Base-by-base conservation (phyloP, 192 early-diverging fungal species). In the Gonapodya prolifera region DNA sequence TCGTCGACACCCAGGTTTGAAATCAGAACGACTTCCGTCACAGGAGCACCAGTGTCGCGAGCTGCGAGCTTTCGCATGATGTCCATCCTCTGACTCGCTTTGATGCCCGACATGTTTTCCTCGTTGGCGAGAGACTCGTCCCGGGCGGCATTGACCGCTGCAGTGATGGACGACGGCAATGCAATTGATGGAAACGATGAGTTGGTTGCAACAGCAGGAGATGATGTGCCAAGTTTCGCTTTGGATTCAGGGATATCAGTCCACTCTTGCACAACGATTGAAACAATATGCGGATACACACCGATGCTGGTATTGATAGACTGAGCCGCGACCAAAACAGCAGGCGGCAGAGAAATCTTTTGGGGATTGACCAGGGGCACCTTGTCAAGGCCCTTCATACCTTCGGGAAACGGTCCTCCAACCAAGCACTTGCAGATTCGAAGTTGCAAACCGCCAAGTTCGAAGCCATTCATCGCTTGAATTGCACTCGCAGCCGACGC, bases 371-470 rank as follows among this genome's bases (percentile, higher is more conserved):
- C 45, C 23, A 61, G 8, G 71, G 71, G 71, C 16, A 32, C 71
- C 28, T 82, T 77, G n/a, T 89, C 91, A 33, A 95, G 83, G 18
- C 87, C 86, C 36, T 88, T 89, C 94, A 95, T 94, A 32, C 94
- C 94, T 2, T 88, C 86, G 29, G 90, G 89, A 76, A 96, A 80
- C 70, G 91, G 87, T 0, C 93, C 94, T 33, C 94, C 94, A 30
- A 95, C 85, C 2, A 95, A 88, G 31, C 91, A 86, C 69, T 85
- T 83, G 34, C 86, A 77, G 28, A 93, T 91, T 34, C 89, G 88
- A 77, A 96, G 85, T 23, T 84, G 82, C 80, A 89, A 76, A 69
- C 91, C 92, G 2, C 91, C 90, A 73, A 96, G 81, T 79, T 90
- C 89, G 76, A 96, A 92, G 35, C 89, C 87, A 80, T 94, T 93